phyloP scores from a whole-genome alignment of 2,329 filamentous ascomycete species.

The Plenodomus biglobosus region DNA sequence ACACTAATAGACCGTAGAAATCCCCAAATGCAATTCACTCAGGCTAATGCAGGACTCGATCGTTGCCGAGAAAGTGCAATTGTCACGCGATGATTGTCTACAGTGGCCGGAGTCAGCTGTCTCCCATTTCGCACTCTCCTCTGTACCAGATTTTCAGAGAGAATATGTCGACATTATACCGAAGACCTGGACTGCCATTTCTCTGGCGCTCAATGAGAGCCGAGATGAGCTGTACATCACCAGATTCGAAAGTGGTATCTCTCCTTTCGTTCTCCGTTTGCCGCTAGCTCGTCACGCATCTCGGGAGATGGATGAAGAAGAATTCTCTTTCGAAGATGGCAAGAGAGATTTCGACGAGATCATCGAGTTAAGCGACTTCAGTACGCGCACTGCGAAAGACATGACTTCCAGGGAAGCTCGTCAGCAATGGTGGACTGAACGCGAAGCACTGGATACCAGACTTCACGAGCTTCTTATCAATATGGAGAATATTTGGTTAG shows the following conservation, averaged over 20 bases:
- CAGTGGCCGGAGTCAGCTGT: constrained; percentile 46
- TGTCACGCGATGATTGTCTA: constrained; percentile 40
- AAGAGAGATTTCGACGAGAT: constrained; percentile 80
- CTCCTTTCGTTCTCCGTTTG: constrained; percentile 82
- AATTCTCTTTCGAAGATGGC: constrained; percentile 82
- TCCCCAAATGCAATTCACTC: constrained; percentile 70
- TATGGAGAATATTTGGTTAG: constrained; percentile 91
- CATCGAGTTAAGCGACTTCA: constrained; percentile 77
- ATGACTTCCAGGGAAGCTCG: constrained; percentile 74
- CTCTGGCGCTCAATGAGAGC: constrained; percentile 79
- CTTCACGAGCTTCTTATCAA: constrained; percentile 78
- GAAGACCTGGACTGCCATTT: constrained; percentile 78
- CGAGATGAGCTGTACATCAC: constrained; percentile 84
- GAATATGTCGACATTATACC: constrained; percentile 88
- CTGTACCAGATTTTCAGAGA: constrained; percentile 63
- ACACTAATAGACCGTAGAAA: constrained; percentile 53
- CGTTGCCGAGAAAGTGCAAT: constrained; percentile 51
- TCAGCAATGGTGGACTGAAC: constrained; percentile 84
- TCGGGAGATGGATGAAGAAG: constrained; percentile 75
- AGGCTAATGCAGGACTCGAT: constrained; percentile 63
- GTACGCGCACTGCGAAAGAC: constrained; percentile 72
- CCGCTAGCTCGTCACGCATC: constrained; percentile 81
- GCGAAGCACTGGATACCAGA: constrained; percentile 75
- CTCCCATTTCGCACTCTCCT: constrained; percentile 41
- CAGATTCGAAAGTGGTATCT: constrained; percentile 73